Percentiles rank a stretch among this genome's conserved stretches.
phyloP scores from a whole-genome alignment of 345 rosid genomes.

The Citrus inodora region DNA sequence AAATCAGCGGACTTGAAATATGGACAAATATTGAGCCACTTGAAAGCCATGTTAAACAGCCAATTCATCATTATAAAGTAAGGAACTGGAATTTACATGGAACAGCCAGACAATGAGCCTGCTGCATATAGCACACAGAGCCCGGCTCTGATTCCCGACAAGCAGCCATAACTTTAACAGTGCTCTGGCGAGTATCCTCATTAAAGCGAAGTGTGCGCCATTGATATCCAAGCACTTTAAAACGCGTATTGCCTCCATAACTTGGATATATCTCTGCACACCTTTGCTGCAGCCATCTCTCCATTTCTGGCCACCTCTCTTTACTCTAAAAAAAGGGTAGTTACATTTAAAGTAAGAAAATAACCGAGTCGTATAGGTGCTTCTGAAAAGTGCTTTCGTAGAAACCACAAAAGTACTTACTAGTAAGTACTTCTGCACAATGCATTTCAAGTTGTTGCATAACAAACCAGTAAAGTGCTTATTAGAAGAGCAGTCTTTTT shows the following conservation, averaged over 20 bases:
- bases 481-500: background rate
- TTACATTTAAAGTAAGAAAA: background rate
- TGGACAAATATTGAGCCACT: background rate
- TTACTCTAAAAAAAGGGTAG: conserved; percentile 29
- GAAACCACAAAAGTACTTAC: background rate
- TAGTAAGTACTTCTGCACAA: background rate
- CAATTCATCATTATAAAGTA: background rate
- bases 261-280: conserved; percentile 40
- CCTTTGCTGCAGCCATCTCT: conserved; percentile 74
- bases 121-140: conserved; percentile 68
- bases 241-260: conserved; percentile 25
- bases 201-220: conserved; percentile 90
- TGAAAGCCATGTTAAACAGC: background rate
- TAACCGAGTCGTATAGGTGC: background rate
- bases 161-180: conserved; percentile 88
- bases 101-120: conserved; percentile 77
- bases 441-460: background rate
- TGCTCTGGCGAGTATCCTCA: conserved; percentile 74
- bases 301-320: conserved; percentile 61
- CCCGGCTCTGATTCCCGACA: conserved; percentile 42
- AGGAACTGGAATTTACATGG: conserved; percentile 51
- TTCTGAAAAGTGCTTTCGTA: background rate
- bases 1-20: background rate
- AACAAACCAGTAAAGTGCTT: background rate
- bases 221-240: conserved; percentile 72